Evolutionary conservation across 1,284 basidiomycete species (phyloP).

Genomic region (Ustilago hordei): DNA sequence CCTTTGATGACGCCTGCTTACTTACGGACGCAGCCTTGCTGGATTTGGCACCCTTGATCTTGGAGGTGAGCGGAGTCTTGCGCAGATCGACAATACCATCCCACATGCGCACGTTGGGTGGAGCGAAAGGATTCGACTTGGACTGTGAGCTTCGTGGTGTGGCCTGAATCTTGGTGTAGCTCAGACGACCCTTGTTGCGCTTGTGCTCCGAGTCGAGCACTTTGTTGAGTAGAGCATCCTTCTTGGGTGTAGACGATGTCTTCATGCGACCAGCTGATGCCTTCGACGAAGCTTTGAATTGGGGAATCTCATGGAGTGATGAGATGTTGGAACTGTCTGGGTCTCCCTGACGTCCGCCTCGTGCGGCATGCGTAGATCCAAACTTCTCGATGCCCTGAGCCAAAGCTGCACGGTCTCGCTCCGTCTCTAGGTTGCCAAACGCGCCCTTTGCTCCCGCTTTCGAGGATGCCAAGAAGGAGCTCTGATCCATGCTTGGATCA

Average conservation of each 20-base stretch:
- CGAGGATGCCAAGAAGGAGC: conserved; percentile 21
- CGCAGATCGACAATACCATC: conserved; percentile 81
- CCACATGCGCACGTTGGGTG: conserved; percentile 72
- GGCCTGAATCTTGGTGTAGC: conserved; percentile 53
- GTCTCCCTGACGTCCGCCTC: conserved; percentile 22
- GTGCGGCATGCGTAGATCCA: conserved; percentile 14
- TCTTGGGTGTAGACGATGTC: conserved; percentile 54
- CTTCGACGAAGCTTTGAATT: conserved; percentile 24
- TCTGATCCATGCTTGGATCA: conserved; percentile 34
- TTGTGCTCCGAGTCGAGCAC: conserved; percentile 58
- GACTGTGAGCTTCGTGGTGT: conserved; percentile 48
- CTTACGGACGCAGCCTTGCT: conserved; percentile 48
- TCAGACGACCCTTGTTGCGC: conserved; percentile 44
- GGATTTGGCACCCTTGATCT: conserved; percentile 32
- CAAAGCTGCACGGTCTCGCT: conserved; percentile 40
- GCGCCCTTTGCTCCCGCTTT: conserved; percentile 9
- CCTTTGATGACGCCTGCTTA: conserved; percentile 51
- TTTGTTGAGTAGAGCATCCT: conserved; percentile 50
- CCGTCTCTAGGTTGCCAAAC: conserved; percentile 16
- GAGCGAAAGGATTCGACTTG: conserved; percentile 61
- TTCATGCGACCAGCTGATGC: conserved; percentile 31
- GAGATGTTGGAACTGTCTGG: conserved; percentile 41
- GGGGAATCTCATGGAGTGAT: conserved; percentile 36
- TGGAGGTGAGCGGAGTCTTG: conserved; percentile 73
- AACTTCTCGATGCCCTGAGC: conserved; percentile 42